Evolutionary conservation across 306 rosid genomes (phyloP).

Genomic region (Vachellia collinsii): DNA sequence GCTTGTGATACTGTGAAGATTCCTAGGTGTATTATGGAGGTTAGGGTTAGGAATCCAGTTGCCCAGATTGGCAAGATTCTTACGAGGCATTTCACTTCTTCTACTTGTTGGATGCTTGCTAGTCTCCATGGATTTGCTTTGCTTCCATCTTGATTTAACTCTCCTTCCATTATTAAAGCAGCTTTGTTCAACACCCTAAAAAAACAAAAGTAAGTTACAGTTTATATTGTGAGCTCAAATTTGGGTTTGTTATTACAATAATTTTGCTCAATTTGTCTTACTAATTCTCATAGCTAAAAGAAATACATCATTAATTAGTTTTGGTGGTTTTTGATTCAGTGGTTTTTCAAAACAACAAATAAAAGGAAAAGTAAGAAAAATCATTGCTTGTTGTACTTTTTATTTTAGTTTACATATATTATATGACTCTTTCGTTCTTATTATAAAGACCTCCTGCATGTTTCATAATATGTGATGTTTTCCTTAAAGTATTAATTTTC

Average conservation of each 20-base stretch:
- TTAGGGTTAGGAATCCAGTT: constrained; percentile 42
- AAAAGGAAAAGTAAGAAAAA: no score
- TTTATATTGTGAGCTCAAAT: not conserved
- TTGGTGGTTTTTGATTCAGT: not conserved
- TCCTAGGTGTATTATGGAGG: constrained; percentile 52
- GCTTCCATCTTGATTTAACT: constrained; percentile 49
- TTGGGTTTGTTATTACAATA: not conserved
- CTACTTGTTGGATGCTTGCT: constrained; percentile 67
- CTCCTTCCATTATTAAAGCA: constrained; percentile 40
- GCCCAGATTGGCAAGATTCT: constrained; percentile 63
- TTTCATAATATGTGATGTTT: no score
- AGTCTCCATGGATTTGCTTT: constrained; percentile 56
- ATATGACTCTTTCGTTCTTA: no score
- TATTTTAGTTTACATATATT: not conserved
- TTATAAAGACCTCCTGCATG: no score
- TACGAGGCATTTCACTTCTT: constrained; percentile 58
- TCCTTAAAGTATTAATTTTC: no score
- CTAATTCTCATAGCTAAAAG: not conserved
- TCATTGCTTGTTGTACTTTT: not conserved
- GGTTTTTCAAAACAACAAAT: not conserved
- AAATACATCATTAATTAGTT: not conserved
- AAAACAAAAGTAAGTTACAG: not conserved
- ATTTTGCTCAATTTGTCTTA: not conserved
- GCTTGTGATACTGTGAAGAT: constrained; percentile 65
- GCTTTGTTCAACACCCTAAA: constrained; percentile 51